Conservation (phyloP, 331 rosid species). For the Cucumis variabilis region DNA sequence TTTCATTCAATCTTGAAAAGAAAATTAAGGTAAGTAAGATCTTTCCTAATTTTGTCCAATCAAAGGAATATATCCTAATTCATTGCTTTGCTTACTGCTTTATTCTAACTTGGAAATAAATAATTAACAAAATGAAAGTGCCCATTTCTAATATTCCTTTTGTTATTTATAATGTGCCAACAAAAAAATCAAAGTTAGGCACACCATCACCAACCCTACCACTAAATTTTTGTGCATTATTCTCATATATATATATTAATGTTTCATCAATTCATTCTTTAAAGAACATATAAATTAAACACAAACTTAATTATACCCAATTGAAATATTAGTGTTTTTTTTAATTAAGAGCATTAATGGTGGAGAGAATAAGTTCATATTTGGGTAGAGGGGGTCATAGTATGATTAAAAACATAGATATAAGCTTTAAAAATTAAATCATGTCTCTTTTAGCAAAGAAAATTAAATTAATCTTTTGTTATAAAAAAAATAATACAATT, state of each 20-base stretch:
- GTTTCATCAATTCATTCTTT: background rate
- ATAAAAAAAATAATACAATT: background rate
- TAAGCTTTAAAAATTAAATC: background rate
- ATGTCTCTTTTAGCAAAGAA: background rate
- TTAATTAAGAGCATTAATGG: background rate
- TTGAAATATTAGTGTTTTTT: background rate
- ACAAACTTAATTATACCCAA: background rate
- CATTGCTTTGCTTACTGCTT: conserved; percentile 11
- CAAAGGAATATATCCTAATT: conserved; percentile 30
- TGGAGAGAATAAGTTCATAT: conserved; percentile 25
- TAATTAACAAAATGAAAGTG: background rate
- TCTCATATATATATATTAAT: background rate
- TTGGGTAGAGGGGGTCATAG: background rate
- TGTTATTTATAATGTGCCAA: background rate
- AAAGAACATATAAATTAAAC: background rate
- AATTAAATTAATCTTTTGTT: background rate
- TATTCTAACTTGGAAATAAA: conserved; percentile 4
- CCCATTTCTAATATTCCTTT: conserved; percentile 4
- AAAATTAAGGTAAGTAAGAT: background rate
- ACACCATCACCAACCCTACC: conserved; percentile 19
- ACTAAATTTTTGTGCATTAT: background rate
- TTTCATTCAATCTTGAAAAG: background rate
- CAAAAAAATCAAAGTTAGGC: background rate
- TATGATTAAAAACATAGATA: background rate
- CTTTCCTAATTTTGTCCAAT: conserved; percentile 20